phyloP scores from a whole-genome alignment of 169 alveolate genomes.

The Plasmodium coatneyi region DNA sequence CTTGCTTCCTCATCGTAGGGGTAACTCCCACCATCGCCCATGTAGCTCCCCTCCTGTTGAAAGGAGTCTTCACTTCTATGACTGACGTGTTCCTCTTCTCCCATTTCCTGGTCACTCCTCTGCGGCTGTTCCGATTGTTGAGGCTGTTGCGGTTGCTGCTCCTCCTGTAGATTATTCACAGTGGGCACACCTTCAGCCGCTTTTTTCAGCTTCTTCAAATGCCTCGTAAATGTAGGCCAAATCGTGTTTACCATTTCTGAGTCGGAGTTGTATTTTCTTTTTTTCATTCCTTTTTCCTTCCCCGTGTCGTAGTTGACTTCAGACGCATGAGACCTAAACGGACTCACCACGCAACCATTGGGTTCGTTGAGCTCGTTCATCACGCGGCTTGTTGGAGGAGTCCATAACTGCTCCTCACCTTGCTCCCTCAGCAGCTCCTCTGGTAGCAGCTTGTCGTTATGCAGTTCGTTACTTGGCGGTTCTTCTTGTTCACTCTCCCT shows the following conservation, averaged over 20 bases:
- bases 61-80: neutral
- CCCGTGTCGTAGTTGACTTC: neutral
- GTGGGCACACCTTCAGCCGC: neutral
- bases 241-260: conserved; percentile 9
- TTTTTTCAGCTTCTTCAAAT: neutral
- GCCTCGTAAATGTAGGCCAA: neutral
- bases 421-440: neutral
- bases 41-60: neutral
- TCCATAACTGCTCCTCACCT: neutral
- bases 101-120: neutral
- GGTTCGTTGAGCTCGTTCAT: neutral
- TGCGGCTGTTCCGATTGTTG: neutral
- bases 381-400: neutral
- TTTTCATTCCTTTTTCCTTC: neutral
- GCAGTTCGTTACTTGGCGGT: neutral
- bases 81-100: neutral
- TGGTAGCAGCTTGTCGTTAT: neutral
- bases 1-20: neutral
- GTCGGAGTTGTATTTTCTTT: conserved; percentile 58
- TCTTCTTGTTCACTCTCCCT: neutral
- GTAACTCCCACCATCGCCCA: neutral
- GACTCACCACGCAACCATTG: neutral
- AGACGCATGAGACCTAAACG: conserved; percentile 3
- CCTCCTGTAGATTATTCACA: neutral
- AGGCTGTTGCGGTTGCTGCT: neutral